Evolutionary conservation across 179 eudicot species (phyloP), one percentile per base, ranked within the genome.

Genomic region (Spergularia azorica): DNA sequence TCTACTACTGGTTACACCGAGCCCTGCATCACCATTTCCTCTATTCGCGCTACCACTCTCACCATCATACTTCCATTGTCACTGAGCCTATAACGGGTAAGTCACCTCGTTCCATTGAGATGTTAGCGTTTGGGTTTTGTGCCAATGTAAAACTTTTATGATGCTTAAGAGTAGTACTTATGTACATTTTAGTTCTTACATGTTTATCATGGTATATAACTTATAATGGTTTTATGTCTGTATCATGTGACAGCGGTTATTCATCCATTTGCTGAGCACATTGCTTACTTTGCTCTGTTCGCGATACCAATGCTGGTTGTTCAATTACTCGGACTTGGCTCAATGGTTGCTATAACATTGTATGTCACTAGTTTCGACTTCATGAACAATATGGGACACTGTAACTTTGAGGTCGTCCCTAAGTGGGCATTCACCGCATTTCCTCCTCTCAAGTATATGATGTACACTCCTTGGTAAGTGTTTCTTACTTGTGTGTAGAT

Each of bases 11-110:
- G 94, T 73, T 90, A 17, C 94, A 90, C 68, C 78, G 94, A 43
- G 94, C 94, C 4, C 61, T 90, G 64, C 94, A 90, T 76, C 94
- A 90, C 78, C 94, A 90, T 80, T 90, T 62, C 74, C 88, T 90
- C 59, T 90, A 88, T 80, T 85, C 90, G 5, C 88, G 94, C 52
- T 90, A 90, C 77, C 94, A 90, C 67, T 88, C 90, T 5, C 94
- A 90, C 58, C 94, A 90, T 82, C 94, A 90, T 67, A 79, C 91
- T 17, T 90, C 94, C 67, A 85, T 90, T 51, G 91, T 79, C 38
- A 90, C 94, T 0, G 91, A 90, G 77, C 94, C 94, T 62, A 85
- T 87, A 12, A 87, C 90, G 0, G 84, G 94, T 90, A 79, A 79
- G 87, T 36, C 26, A 54, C 13, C 9, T 16, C 57, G 16, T 54